Percentiles rank a stretch among this genome's conserved stretches.
phyloP scores from a whole-genome alignment of 129 eudicot species.

The Oenanthe sinensis region DNA sequence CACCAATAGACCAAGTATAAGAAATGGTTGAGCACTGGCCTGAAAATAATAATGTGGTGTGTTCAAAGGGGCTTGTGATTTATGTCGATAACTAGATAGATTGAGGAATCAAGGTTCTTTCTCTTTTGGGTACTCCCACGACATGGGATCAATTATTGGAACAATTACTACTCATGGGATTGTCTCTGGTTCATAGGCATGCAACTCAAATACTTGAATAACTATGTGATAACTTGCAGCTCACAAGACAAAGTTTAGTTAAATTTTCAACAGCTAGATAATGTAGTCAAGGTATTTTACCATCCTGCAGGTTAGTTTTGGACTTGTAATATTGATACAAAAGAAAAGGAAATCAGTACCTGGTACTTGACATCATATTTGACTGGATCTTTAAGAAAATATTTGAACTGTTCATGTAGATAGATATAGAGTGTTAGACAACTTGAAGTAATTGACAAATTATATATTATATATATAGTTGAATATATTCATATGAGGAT shows the following conservation, averaged over 20 bases:
- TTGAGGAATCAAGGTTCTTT: not conserved
- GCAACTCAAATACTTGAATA: not conserved
- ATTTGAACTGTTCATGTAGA: conserved; percentile 65
- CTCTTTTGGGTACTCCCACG: not conserved
- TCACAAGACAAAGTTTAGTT: not conserved
- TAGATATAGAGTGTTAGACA: conserved; percentile 5
- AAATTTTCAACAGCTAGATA: not conserved
- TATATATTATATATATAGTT: not conserved
- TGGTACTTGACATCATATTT: conserved; percentile 96
- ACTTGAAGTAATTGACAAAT: not conserved
- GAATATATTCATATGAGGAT: not conserved
- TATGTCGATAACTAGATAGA: not conserved
- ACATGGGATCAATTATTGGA: not conserved
- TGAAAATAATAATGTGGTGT: conserved; percentile 21
- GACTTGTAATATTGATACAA: not conserved
- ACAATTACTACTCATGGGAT: not conserved
- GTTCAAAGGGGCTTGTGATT: not conserved
- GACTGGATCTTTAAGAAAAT: conserved; percentile 90
- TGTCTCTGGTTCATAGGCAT: not conserved
- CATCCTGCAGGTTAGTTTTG: not conserved
- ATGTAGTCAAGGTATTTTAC: not conserved
- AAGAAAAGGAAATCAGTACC: conserved; percentile 36
- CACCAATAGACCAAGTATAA: conserved; percentile 70
- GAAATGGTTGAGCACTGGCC: conserved; percentile 98
- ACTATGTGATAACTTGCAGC: not conserved